These are phyloP conservation scores for Aphanomyces stellatus DNA, from an alignment of 352 stramenopile genomes.

Conservation along the genomic window DNA sequence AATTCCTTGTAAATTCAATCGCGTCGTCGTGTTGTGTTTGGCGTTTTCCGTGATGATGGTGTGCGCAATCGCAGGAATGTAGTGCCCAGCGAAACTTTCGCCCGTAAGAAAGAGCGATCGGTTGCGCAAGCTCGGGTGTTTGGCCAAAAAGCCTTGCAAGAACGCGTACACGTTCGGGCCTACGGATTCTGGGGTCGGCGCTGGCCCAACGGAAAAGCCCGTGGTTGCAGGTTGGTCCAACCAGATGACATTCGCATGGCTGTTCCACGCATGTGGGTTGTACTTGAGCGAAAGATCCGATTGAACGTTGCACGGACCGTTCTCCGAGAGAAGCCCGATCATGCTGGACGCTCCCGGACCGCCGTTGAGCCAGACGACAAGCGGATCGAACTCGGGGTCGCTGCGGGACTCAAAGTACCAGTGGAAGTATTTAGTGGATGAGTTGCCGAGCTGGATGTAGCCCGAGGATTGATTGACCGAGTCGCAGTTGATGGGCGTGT, in stretches of 20 bases:
- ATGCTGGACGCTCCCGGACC: conserved; percentile 44
- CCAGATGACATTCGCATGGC: conserved; percentile 68
- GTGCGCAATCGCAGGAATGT: conserved; percentile 62
- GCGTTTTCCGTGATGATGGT: conserved; percentile 70
- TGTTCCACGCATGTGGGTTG: conserved; percentile 38
- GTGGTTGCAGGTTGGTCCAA: conserved; percentile 87
- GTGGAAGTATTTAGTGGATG: conserved; percentile 91
- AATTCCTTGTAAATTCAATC: conserved; percentile 89
- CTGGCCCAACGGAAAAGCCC: conserved; percentile 34
- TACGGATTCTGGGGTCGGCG: neutral
- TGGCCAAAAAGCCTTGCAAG: neutral
- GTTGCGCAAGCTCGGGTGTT: neutral
- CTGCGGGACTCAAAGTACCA: conserved; percentile 93
- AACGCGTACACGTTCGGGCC: neutral
- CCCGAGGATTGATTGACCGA: conserved; percentile 60
- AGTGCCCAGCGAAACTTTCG: conserved; percentile 76
- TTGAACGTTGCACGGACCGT: conserved; percentile 41
- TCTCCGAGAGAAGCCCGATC: conserved; percentile 41
- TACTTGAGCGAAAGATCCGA: conserved; percentile 23
- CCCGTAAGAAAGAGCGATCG: conserved; percentile 56
- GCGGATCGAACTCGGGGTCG: conserved; percentile 37
- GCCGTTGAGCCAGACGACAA: conserved; percentile 60
- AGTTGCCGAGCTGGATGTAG: conserved; percentile 72
- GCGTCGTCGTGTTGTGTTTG: conserved; percentile 32
- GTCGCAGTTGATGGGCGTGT: conserved; percentile 30